Base-by-base conservation (phyloP, 768 basidiomycete genomes). In the Lactarius trivialis region DNA sequence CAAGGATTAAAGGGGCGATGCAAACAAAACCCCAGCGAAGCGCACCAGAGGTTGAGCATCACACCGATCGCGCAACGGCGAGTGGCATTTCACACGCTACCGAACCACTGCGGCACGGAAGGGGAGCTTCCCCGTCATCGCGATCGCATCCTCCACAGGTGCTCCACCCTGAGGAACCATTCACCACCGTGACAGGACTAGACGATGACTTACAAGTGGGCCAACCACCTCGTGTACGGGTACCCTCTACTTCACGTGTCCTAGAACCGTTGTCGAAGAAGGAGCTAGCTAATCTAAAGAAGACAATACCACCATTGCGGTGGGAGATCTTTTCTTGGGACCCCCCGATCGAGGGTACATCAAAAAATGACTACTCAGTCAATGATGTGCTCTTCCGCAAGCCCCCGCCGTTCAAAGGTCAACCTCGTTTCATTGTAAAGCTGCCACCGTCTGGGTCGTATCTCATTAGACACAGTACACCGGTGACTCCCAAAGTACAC, bases 1-100 rank as follows among this genome's bases (percentile, higher is more conserved):
- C 88, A 7, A 83, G 91, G 45, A 92, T 93, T 69, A 93, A 86
- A 69, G 91, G 89, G 34, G 91, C 86, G 15, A 69, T 93, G 60
- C 81, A 83, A 70, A 80, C 79, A 33, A 88, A 88, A 84, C 86
- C 71, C 19, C 58, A 55, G 17, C 37, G 58, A 85, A 60, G 74
- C 77, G 24, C 73, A 33, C 12, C 34, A 67, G 49, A 80, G 81
- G 49, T 69, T 66, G 58, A 69, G 64, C 71, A 71, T 62, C 53
- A 58, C 50, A 19, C 19, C 9, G 55, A 66, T 43, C 68, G 68
- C 61, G 56, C 28, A n/a, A 26, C 37, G 17, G 24, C 32, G 24
- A 59, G 37, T 43, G 41, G 48, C 15, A 43, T 28, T 36, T 24
- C 41, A 30, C 43, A 59, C 32, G 19, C 28, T 41, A 30, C 39